phyloP scores from a whole-genome alignment of 805 yeast species.

The Ogataea methylovora region DNA sequence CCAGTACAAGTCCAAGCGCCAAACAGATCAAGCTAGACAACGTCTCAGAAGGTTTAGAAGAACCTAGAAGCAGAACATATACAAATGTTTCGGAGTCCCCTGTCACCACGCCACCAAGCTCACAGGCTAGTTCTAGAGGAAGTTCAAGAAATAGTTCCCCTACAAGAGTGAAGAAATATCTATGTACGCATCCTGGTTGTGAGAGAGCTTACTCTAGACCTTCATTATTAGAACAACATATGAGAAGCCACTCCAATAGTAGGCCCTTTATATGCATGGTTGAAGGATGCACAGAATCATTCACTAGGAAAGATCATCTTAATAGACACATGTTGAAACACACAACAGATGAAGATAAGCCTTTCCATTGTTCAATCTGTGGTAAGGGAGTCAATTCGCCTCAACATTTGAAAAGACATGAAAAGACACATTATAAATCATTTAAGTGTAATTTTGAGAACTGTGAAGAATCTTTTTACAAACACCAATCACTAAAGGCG shows the following conservation, averaged over 20 bases:
- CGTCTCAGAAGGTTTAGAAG: too few species aligned
- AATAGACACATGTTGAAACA: slow-evolving; percentile 72
- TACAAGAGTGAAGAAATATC: slow-evolving; percentile 42
- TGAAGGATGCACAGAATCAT: slow-evolving; percentile 52
- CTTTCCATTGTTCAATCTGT: slow-evolving; percentile 66
- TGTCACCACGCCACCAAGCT: too few species aligned
- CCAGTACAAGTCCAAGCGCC: too few species aligned
- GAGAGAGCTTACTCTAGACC: slow-evolving; percentile 75
- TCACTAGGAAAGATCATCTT: slow-evolving; percentile 72
- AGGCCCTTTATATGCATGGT: slow-evolving; percentile 64
- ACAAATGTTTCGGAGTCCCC: too few species aligned
- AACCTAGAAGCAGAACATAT: too few species aligned
- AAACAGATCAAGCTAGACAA: too few species aligned
- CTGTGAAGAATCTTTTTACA: slow-evolving; percentile 64
- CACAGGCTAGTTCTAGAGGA: slow-evolving; percentile 20
- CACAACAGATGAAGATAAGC: slow-evolving; percentile 43
- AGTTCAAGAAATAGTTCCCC: slow-evolving; percentile 24
- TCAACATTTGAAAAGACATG: slow-evolving; percentile 83
- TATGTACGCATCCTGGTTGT: slow-evolving; percentile 62
- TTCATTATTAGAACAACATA: slow-evolving; percentile 74
- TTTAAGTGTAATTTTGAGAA: slow-evolving; percentile 52
- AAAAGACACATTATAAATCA: slow-evolving; percentile 67
- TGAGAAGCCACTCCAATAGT: slow-evolving; percentile 69
- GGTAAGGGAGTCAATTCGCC: slow-evolving; percentile 72
- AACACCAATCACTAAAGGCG: slow-evolving; percentile 67